Evolutionary conservation across 768 basidiomycete species (phyloP).

Genomic region (Panus rudis): DNA sequence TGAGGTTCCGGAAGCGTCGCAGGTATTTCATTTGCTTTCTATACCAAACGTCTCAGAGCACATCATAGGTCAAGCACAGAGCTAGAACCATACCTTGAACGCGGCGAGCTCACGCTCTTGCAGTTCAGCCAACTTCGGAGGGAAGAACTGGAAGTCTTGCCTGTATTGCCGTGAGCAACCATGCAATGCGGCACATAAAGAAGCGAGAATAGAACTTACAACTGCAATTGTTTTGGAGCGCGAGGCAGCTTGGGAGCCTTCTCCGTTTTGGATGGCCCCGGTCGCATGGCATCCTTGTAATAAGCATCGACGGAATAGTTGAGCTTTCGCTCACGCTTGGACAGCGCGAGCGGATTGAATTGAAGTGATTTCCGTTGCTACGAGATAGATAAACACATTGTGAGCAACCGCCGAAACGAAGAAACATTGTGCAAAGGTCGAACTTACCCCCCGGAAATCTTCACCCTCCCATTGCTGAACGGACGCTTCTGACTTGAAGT

Average conservation of each 20-base stretch:
- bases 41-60: constrained; percentile 3
- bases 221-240: constrained; percentile 80
- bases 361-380: constrained; percentile 59
- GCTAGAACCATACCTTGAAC: constrained; percentile 67
- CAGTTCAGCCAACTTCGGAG: constrained; percentile 66
- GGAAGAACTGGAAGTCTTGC: constrained; percentile 97
- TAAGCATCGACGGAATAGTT: constrained; percentile 96
- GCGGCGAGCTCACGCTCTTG: constrained; percentile 85
- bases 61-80: neutral
- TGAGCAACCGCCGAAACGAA: neutral
- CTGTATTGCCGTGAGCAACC: too few relatives aligned
- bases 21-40: constrained; percentile 62
- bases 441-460: constrained; percentile 76
- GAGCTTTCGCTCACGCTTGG: constrained; percentile 88
- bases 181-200: too few relatives aligned
- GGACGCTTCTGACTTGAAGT: constrained; percentile 91
- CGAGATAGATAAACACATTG: neutral
- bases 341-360: constrained; percentile 76
- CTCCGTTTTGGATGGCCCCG: constrained; percentile 71
- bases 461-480: constrained; percentile 96
- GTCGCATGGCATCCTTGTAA: constrained; percentile 89
- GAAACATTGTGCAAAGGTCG: neutral
- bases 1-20: constrained; percentile 59
- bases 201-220: constrained; percentile 40
- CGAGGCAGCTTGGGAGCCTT: constrained; percentile 80